Base-by-base conservation (phyloP, 2,329 filamentous ascomycete genomes). In the Cryphonectria carpinicola region DNA sequence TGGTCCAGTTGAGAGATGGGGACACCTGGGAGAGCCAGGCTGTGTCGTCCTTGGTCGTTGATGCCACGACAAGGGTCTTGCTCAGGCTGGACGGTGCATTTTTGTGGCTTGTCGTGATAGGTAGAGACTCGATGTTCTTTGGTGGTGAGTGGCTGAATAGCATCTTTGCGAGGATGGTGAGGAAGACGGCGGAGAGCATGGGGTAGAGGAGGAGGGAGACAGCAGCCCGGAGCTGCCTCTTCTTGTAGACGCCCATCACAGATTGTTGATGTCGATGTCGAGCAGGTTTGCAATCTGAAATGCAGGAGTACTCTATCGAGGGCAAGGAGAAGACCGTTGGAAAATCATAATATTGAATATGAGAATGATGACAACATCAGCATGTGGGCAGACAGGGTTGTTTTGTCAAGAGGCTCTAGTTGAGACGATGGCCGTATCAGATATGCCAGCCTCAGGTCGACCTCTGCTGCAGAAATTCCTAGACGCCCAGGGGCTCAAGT, bases 21-120 rank as follows among this genome's bases (percentile, higher is more conserved):
- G 73, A 70, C 8, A 76, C 67, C 14, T 68, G 22, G 14, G 65
- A 60, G 22, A 76, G 66, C 74, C 74, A 76, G n/a, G 71, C 17
- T 11, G 66, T 67, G 28, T 74, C 70, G 5, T 72, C 67, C 2
- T 61, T 28, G 3, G 63, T 72, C 4, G 71, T 73, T 3, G 74
- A 73, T 7, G 73, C 74, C 25, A 75, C 56, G 13, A 75, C 74
- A 4, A 75, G 73, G 37, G 73, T 71, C 58, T 74, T 74, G 25
- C 68, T 69, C 37, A 68, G 58, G 4, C n/a, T 7, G 41, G 11
- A 25, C 22, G 67, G 56, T 22, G 56, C 13, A 13, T 62, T 28
- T 22, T 19, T 37, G 5, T 6, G 25, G 66, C 46, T 28, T 37
- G 43, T n/a, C 25, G 17, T 22, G 25, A 22, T 19, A 28, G 58